Conservation (phyloP, 768 basidiomycete species). For the Rhizopogon rudus region DNA sequence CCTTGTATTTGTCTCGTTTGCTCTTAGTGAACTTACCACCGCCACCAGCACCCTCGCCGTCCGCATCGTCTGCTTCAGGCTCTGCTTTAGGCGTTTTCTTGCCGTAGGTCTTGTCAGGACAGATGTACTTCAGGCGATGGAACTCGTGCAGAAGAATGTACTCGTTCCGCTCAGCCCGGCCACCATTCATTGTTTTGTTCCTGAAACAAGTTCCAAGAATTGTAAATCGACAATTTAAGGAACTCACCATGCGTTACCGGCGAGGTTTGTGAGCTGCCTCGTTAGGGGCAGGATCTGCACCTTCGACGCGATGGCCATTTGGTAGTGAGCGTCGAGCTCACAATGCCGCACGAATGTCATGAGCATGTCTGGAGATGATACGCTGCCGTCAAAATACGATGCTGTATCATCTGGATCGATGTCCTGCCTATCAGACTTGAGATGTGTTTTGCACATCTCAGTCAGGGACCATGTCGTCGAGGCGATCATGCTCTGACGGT, state of each 20-base stretch:
- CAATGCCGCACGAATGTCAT: conserved; percentile 90
- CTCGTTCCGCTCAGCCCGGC: conserved; percentile 97
- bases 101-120: conserved; percentile 89
- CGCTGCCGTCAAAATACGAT: conserved; percentile 79
- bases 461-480: conserved; percentile 98
- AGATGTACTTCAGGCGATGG: conserved; percentile 91
- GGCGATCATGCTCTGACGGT: conserved; percentile 80
- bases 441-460: conserved; percentile 92
- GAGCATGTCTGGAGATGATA: conserved; percentile 70
- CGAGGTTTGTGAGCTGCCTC: conserved; percentile 89
- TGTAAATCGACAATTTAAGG: background rate
- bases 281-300: conserved; percentile 94
- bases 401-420: conserved; percentile 96
- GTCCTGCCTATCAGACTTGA: conserved; percentile 83
- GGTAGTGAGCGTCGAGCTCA: conserved; percentile 93
- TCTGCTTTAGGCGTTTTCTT: conserved; percentile 60
- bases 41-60: conserved; percentile 38
- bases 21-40: conserved; percentile 48
- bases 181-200: conserved; percentile 97
- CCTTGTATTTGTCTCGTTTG: conserved; percentile 95
- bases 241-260: conserved; percentile 92
- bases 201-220: conserved; percentile 32
- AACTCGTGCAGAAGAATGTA: conserved; percentile 99
- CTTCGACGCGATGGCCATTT: conserved; percentile 94
- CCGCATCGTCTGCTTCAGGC: conserved; percentile 49